Evolutionary conservation across 1,139 yeast genomes (phyloP), one percentile per base, ranked within the genome.

Genomic region (Geotrichum siamense): DNA sequence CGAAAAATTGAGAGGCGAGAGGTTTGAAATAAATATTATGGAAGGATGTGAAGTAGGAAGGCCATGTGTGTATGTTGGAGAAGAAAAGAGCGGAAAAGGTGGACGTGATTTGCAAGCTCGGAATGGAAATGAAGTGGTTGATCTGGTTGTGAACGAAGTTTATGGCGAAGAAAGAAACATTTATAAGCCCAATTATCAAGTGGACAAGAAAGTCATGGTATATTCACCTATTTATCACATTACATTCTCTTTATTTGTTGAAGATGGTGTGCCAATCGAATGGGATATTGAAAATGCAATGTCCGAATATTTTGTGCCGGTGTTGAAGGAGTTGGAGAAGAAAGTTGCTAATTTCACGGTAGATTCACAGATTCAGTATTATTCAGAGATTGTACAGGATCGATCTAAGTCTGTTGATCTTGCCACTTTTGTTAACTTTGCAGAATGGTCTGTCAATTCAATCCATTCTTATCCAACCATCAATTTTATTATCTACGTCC

Each of bases 311-410:
- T 72, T 79, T 52, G 59, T 65, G 1, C 75, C 78, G 3, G 67
- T 78, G 33, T 57, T 74, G 33, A 50, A 58, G 13, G 56, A 65
- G 15, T 56, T 71, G 39, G 37, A 33, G 26, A 35, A n/a, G 12
- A 57, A 67, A 2, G 71, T 77, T 50, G 75, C 87, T 29, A 79
- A 82, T 53, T 78, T 89, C 57, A 74, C 91, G 1, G 69, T 89
- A 17, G 91, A 84, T 53, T 72, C 94, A 1, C 94, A 86, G 58
- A 73, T 84, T 36, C 84, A 82, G 51, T 82, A 82, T 61, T 85
- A 78, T 58, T 75, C 82, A 2, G 61, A 64, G 32, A 61, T 75
- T 19, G 58, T 57, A 31, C 37, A 33, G 16, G 37, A 33, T 17
- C 37, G 37, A n/a, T 4, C 26, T 3, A 19, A 20, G 15, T 12